Percentiles rank a stretch among this genome's conserved stretches.
phyloP scores from a whole-genome alignment of 2,329 filamentous ascomycete species.

The Orbilia ellipsospora region DNA sequence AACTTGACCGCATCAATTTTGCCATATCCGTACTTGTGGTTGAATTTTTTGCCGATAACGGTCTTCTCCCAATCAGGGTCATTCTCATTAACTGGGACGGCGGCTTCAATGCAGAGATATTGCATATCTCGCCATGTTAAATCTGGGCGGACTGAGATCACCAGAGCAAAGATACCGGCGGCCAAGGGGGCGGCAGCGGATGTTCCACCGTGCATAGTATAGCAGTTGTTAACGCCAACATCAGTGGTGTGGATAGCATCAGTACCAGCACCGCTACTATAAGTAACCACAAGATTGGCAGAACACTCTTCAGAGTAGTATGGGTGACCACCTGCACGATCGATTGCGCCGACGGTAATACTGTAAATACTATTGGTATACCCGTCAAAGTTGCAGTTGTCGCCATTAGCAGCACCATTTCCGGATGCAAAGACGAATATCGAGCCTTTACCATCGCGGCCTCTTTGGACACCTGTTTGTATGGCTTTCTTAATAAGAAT shows the following conservation, averaged over 20 bases:
- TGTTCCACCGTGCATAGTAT: conserved; percentile 86
- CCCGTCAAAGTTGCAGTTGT: conserved; percentile 99
- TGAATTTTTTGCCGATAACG: conserved; percentile 83
- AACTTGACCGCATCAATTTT: conserved; percentile 90
- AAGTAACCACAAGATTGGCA: conserved; percentile 93
- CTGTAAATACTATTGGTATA: conserved; percentile 99
- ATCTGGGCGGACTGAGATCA: conserved; percentile 84
- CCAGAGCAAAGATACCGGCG: conserved; percentile 89
- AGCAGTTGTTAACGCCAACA: conserved; percentile 84
- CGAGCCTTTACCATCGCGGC: conserved; percentile 82
- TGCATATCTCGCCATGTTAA: conserved; percentile 94
- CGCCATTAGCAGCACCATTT: conserved; percentile 85
- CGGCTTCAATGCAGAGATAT: conserved; percentile 86
- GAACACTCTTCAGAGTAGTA: conserved; percentile 98
- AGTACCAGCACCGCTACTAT: conserved; percentile 82
- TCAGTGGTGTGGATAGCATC: conserved; percentile 97
- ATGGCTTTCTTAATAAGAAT: conserved; percentile 89
- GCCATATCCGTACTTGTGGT: conserved; percentile 94
- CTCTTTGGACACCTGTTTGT: conserved; percentile 89
- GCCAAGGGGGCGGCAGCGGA: conserved; percentile 94
- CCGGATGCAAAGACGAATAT: conserved; percentile 97
- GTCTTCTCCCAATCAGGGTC: conserved; percentile 84
- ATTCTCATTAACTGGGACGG: conserved; percentile 80
- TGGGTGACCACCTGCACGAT: conserved; percentile 85
- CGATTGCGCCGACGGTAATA: conserved; percentile 93